Conservation (phyloP, 2,329 filamentous ascomycete genomes). For the Aspergillus brasiliensis region DNA sequence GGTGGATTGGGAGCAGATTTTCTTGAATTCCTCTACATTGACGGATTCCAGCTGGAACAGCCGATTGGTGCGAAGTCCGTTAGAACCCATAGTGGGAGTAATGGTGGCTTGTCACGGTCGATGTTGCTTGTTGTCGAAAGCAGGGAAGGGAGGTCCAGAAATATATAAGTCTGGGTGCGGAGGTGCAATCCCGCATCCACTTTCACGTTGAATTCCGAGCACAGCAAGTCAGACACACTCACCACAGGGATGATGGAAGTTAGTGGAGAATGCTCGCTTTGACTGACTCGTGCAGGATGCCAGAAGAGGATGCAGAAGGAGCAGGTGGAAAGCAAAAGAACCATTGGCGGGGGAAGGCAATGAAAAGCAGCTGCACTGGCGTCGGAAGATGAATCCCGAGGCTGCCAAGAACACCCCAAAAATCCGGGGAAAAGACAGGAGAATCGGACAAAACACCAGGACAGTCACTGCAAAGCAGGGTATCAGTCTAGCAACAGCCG, state of each 20-base stretch:
- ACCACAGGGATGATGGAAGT: background rate
- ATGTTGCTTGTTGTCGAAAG: background rate
- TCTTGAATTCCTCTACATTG: conserved; percentile 46
- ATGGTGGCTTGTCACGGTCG: background rate
- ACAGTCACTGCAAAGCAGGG: background rate
- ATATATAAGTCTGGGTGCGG: background rate
- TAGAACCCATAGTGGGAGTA: background rate
- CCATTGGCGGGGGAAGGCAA: too few species aligned
- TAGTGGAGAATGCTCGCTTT: background rate
- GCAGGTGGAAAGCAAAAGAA: too few species aligned
- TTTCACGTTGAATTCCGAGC: background rate
- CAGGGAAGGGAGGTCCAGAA: background rate
- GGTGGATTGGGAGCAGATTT: conserved; percentile 47
- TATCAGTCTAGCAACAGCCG: background rate
- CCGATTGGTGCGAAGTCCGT: conserved; percentile 13
- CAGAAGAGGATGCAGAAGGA: too few species aligned
- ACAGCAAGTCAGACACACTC: background rate
- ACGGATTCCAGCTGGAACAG: conserved; percentile 24
- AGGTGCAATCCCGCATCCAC: background rate
- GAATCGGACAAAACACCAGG: background rate
- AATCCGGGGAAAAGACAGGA: background rate
- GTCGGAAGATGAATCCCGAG: too few species aligned
- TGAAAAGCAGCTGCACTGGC: too few species aligned
- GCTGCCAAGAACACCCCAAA: too few species aligned
- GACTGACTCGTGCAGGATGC: too few species aligned